Conservation (phyloP, 73 alveolate genomes). For the Symbiodinium natans region DNA sequence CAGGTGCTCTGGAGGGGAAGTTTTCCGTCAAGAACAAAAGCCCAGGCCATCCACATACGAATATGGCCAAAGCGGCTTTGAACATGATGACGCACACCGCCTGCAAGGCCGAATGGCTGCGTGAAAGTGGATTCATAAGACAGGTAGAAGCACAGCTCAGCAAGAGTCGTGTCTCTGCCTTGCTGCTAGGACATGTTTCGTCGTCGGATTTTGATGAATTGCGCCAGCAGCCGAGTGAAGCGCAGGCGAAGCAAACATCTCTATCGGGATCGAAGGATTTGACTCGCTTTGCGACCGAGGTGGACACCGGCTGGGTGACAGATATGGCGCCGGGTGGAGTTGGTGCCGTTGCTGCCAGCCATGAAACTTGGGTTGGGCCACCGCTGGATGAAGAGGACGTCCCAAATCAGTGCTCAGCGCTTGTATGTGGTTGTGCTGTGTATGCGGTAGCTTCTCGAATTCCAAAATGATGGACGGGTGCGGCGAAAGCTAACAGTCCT, state of each 20-base stretch:
- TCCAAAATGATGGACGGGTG: no score
- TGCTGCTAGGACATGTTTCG: conserved; percentile 60
- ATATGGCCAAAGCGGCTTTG: conserved; percentile 99
- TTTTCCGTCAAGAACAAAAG: conserved; percentile 97
- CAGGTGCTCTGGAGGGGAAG: conserved; percentile 98
- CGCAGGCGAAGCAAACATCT: no score
- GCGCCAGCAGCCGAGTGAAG: conserved; percentile 18
- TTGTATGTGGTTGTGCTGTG: no score
- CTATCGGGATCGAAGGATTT: no score
- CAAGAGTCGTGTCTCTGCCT: no score
- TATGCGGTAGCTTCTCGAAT: no score
- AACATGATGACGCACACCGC: conserved; percentile 98
- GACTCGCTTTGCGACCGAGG: conserved; percentile 97
- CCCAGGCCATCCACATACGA: conserved; percentile 98
- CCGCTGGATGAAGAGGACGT: conserved; percentile 87
- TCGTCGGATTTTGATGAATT: conserved; percentile 84
- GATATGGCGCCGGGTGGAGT: conserved; percentile 95
- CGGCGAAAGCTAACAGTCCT: no score
- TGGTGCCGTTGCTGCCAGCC: conserved; percentile 82
- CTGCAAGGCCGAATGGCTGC: no score
- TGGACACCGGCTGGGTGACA: conserved; percentile 99
- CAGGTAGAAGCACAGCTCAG: no score
- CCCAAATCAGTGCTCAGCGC: no score
- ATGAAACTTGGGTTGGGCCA: conserved; percentile 85
- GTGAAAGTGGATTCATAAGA: no score